phyloP scores from a whole-genome alignment of 768 basidiomycete species.

The Agaricus sinodeliciosus region DNA sequence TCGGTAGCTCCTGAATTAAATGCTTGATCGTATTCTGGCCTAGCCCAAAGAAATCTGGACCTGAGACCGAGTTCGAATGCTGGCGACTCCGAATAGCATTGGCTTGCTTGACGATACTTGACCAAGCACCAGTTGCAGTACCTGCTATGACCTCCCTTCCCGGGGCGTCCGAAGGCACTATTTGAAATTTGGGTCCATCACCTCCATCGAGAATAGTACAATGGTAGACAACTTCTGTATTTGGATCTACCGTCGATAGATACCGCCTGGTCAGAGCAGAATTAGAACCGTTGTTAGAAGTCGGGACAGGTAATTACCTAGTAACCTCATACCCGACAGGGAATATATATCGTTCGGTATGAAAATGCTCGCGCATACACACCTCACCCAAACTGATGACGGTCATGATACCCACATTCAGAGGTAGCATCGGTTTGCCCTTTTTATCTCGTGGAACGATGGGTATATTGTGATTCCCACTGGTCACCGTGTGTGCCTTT shows the following conservation, averaged over 20 bases:
- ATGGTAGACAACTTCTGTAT: conserved; percentile 63
- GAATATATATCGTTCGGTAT: conserved; percentile 85
- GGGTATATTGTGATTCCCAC: conserved; percentile 72
- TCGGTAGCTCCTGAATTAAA: conserved; percentile 78
- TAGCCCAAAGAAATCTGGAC: conserved; percentile 84
- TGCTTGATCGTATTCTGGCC: conserved; percentile 88
- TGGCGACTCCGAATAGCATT: conserved; percentile 76
- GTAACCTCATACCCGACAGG: conserved; percentile 83
- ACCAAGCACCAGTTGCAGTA: conserved; percentile 88
- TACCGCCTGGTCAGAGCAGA: conserved; percentile 49
- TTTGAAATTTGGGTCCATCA: conserved; percentile 82
- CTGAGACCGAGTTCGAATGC: conserved; percentile 83
- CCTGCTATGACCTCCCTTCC: conserved; percentile 73
- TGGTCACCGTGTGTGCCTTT: conserved; percentile 76
- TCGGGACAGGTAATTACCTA: conserved; percentile 37
- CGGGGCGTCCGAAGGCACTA: conserved; percentile 65
- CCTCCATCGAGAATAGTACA: conserved; percentile 84
- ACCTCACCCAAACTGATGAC: conserved; percentile 69
- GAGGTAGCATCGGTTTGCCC: conserved; percentile 64
- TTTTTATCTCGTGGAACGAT: conserved; percentile 70
- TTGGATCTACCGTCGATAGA: conserved; percentile 66
- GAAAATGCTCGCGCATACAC: conserved; percentile 79
- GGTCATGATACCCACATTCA: conserved; percentile 86
- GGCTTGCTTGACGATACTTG: conserved; percentile 74
- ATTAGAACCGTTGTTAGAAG: conserved; percentile 8